Percentiles rank a stretch among this genome's conserved stretches.
Evolutionary conservation across 345 rosid genomes (phyloP).

Genomic region (Salix caprea): DNA sequence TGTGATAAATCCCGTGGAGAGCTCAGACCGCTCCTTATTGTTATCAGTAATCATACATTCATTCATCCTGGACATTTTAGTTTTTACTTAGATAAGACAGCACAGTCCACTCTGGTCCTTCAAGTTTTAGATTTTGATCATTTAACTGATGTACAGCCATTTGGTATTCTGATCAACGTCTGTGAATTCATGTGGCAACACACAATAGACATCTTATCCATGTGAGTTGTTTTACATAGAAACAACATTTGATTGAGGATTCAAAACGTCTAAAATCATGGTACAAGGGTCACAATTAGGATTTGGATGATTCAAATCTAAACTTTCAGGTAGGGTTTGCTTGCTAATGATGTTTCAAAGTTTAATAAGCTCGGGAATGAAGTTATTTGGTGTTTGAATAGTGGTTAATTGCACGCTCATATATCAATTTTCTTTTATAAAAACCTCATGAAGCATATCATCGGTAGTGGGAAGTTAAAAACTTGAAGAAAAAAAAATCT

Average conservation of each 20-base stretch:
- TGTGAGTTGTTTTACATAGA: not conserved
- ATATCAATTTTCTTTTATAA: too few species aligned
- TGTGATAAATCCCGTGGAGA: not conserved
- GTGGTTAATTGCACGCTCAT: too few species aligned
- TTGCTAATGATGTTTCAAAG: too few species aligned
- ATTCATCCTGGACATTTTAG: not conserved
- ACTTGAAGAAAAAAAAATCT: too few species aligned
- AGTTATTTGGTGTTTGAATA: too few species aligned
- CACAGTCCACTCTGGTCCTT: not conserved
- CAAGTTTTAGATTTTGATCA: not conserved
- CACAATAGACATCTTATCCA: not conserved
- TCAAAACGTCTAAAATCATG: not conserved
- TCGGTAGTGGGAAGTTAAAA: too few species aligned
- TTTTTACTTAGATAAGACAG: too few species aligned
- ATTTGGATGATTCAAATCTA: not conserved
- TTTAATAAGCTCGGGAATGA: too few species aligned
- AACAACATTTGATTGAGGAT: not conserved
- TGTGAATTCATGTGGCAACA: not conserved
- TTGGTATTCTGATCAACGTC: too few species aligned
- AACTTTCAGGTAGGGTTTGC: too few species aligned
- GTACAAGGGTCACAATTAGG: not conserved
- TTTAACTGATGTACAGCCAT: not conserved
- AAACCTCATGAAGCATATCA: too few species aligned
- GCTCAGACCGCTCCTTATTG: not conserved
- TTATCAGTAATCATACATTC: not conserved